These are phyloP conservation scores for Hypseocharis bilobata DNA, from an alignment of 441 rosid species.

Conservation along the genomic window DNA sequence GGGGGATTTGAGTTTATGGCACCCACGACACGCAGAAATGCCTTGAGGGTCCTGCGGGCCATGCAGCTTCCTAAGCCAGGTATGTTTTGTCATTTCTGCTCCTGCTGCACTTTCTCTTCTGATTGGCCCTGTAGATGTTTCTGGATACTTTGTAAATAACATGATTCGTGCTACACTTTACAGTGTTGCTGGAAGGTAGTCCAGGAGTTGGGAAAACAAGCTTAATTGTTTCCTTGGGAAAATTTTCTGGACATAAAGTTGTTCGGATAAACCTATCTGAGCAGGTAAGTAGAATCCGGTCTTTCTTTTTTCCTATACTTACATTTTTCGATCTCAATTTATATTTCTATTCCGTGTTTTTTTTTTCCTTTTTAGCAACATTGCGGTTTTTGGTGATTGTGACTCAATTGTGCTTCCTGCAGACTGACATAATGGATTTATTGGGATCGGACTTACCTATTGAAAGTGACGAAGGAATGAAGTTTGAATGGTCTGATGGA, in stretches of 20 bases:
- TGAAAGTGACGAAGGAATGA: slow-evolving; percentile 80
- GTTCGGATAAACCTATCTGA: slow-evolving; percentile 95
- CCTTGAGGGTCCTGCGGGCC: slow-evolving; percentile 78
- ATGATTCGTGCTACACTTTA: slow-evolving; percentile 20
- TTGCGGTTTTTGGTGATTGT: slow-evolving; percentile 4
- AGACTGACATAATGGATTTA: slow-evolving; percentile 99
- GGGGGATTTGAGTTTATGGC: slow-evolving; percentile 80
- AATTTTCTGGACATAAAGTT: slow-evolving; percentile 90
- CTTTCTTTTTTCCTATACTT: background rate
- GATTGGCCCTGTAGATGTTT: background rate
- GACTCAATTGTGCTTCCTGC: slow-evolving; percentile 27
- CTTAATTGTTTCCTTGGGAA: slow-evolving; percentile 77
- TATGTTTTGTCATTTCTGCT: slow-evolving; percentile 25
- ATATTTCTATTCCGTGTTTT: background rate
- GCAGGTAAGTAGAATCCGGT: slow-evolving; percentile 53
- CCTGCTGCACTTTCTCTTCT: background rate
- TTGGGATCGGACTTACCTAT: slow-evolving; percentile 92
- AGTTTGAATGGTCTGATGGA: slow-evolving; percentile 98
- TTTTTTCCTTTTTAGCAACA: background rate
- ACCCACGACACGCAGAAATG: slow-evolving; percentile 82
- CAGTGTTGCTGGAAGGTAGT: slow-evolving; percentile 94
- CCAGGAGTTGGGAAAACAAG: slow-evolving; percentile 99
- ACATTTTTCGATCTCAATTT: background rate
- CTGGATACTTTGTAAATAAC: slow-evolving; percentile 4
- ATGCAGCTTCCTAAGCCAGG: slow-evolving; percentile 96